Evolutionary conservation across 2,329 filamentous ascomycete species (phyloP).

Genomic region (Didymella pomorum): DNA sequence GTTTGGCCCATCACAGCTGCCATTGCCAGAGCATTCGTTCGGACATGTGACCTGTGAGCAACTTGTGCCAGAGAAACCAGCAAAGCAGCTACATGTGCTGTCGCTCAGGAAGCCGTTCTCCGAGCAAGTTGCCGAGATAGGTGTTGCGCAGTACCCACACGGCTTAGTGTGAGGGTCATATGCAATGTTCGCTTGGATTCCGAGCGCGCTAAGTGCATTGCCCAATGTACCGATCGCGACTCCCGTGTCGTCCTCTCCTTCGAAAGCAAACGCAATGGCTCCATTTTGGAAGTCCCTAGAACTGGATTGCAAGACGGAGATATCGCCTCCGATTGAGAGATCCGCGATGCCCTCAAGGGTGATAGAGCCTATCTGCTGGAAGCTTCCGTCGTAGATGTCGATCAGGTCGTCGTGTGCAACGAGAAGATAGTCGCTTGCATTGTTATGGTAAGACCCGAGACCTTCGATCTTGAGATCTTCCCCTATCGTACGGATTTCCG

Average conservation of each 20-base stretch:
- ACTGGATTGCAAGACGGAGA: constrained; percentile 36
- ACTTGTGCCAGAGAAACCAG: constrained; percentile 35
- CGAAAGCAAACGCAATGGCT: constrained; percentile 37
- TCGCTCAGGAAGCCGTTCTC: constrained; percentile 28
- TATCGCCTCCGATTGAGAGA: constrained; percentile 37
- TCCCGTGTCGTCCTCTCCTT: constrained; percentile 36
- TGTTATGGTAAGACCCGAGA: constrained; percentile 33
- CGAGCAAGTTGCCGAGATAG: constrained; percentile 31
- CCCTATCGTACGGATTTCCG: constrained; percentile 26
- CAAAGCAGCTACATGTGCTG: constrained; percentile 35
- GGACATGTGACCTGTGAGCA: constrained; percentile 33
- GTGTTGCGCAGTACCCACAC: constrained; percentile 29
- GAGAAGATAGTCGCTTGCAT: constrained; percentile 32
- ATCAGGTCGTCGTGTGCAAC: constrained; percentile 36
- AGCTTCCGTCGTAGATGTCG: constrained; percentile 33
- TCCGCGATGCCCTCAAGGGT: constrained; percentile 33
- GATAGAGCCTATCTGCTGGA: constrained; percentile 29
- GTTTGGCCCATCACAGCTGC: constrained; percentile 38
- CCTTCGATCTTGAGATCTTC: constrained; percentile 33
- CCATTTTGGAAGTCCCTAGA: constrained; percentile 27
- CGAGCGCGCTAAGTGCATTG: constrained; percentile 22
- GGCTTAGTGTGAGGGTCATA: constrained; percentile 29
- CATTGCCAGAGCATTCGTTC: constrained; percentile 40
- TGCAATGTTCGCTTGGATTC: constrained; percentile 30
- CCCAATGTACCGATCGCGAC: constrained; percentile 35